Conservation (phyloP, 2,329 filamentous ascomycete genomes). For the Penicillium verrucosum region DNA sequence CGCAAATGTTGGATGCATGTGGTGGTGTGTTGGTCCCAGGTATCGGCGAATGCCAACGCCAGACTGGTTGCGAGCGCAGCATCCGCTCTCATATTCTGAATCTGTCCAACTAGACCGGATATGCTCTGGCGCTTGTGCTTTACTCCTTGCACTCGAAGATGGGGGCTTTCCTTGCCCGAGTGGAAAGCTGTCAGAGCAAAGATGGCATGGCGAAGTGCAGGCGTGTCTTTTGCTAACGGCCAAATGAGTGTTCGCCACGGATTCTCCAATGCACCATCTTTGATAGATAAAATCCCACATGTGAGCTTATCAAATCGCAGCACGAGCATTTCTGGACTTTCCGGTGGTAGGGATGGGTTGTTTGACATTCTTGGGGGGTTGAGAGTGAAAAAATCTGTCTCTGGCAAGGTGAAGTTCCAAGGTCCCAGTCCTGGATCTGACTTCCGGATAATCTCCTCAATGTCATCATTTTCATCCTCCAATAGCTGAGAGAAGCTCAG, state of each 20-base stretch:
- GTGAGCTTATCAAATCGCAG: conserved; percentile 63
- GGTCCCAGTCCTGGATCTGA: conserved; percentile 29
- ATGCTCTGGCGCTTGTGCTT: conserved; percentile 67
- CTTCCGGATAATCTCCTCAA: conserved; percentile 55
- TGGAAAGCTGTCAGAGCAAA: conserved; percentile 69
- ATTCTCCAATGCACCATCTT: conserved; percentile 66
- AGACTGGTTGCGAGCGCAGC: conserved; percentile 68
- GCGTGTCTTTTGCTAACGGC: conserved; percentile 62
- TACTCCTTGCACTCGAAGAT: conserved; percentile 60
- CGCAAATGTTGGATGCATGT: conserved; percentile 68
- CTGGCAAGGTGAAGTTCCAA: conserved; percentile 40
- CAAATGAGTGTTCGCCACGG: conserved; percentile 70
- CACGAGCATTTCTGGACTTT: conserved; percentile 60
- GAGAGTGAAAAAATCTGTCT: conserved; percentile 37
- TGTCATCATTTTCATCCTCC: conserved; percentile 45
- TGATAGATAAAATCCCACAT: conserved; percentile 68
- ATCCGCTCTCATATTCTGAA: conserved; percentile 63
- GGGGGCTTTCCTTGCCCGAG: conserved; percentile 56
- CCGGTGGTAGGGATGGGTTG: conserved; percentile 49
- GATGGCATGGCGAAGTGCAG: conserved; percentile 66
- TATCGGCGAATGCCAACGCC: conserved; percentile 66
- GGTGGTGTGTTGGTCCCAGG: conserved; percentile 67
- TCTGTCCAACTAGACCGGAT: conserved; percentile 55
- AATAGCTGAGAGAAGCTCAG: conserved; percentile 34
- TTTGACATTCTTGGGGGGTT: conserved; percentile 40